These are phyloP conservation scores for Cryptosporidium meleagridis DNA, from an alignment of 169 alveolate species.

Conservation along the genomic window DNA sequence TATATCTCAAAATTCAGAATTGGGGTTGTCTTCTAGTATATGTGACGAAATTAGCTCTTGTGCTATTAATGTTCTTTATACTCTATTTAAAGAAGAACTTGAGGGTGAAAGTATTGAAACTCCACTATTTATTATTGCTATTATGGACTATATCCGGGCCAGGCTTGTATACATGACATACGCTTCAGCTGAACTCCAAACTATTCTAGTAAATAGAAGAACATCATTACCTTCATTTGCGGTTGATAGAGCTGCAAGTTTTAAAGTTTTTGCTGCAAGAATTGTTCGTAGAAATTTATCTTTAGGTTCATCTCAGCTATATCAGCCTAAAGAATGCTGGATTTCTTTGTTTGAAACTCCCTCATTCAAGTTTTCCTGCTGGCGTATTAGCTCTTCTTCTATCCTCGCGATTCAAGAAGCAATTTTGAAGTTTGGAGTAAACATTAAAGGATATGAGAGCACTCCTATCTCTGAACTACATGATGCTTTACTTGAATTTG, in stretches of 20 bases:
- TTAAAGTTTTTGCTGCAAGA: conserved; percentile 65
- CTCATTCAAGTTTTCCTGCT: conserved; percentile 48
- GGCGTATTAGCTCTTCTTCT: conserved; percentile 56
- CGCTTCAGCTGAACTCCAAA: conserved; percentile 53
- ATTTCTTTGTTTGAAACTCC: conserved; percentile 50
- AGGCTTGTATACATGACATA: conserved; percentile 63
- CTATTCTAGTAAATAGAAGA: conserved; percentile 49
- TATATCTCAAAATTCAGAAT: conserved; percentile 3
- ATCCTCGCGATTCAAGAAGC: conserved; percentile 27
- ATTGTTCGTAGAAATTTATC: conserved; percentile 56
- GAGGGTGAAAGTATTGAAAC: conserved; percentile 1
- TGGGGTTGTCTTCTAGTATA: not conserved
- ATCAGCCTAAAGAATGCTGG: conserved; percentile 48
- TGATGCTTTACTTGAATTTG: conserved; percentile 57
- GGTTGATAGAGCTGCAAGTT: conserved; percentile 32
- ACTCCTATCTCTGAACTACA: conserved; percentile 1
- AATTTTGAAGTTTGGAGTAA: conserved; percentile 1
- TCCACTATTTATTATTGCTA: conserved; percentile 21
- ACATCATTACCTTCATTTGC: conserved; percentile 49
- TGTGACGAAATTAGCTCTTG: not conserved
- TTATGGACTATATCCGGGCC: conserved; percentile 62
- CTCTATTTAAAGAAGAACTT: conserved; percentile 25
- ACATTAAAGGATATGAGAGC: conserved; percentile 41
- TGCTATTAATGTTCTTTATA: conserved; percentile 12
- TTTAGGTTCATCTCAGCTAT: conserved; percentile 30